phyloP scores from a whole-genome alignment of 2,329 filamentous ascomycete species.

The Colletotrichum horii region DNA sequence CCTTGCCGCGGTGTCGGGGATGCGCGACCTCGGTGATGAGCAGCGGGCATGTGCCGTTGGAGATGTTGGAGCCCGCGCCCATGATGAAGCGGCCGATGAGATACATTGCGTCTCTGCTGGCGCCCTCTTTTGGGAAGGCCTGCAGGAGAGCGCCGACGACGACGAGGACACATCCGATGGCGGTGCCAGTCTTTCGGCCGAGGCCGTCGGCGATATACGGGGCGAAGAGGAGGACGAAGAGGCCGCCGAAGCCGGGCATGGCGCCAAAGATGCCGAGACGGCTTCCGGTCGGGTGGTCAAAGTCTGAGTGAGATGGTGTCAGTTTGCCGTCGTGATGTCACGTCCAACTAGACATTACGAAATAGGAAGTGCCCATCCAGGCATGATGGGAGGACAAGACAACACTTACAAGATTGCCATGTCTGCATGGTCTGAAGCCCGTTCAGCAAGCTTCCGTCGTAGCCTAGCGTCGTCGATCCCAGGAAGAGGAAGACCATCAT shows the following conservation, averaged over 20 bases:
- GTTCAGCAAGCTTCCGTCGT: constrained; percentile 51
- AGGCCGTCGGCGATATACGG: constrained; percentile 48
- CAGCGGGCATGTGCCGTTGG: constrained; percentile 50
- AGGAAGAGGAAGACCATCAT: constrained; percentile 37
- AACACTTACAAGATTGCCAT: constrained; percentile 43
- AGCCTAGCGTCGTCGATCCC: constrained; percentile 39
- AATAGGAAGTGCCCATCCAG: fast-evolving
- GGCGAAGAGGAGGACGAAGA: constrained; percentile 52
- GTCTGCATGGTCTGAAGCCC: constrained; percentile 47
- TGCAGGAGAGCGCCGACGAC: constrained; percentile 48
- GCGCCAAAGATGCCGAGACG: constrained; percentile 48
- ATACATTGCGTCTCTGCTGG: constrained; percentile 35
- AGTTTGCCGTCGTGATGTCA: neutral
- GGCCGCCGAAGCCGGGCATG: constrained; percentile 53
- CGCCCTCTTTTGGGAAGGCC: constrained; percentile 41
- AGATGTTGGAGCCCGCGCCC: constrained; percentile 55
- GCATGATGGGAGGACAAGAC: neutral
- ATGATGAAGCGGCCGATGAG: constrained; percentile 59
- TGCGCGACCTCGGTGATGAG: constrained; percentile 55
- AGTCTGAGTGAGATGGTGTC: constrained; percentile 22
- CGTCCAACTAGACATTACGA: neutral
- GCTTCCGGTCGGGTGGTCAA: constrained; percentile 38
- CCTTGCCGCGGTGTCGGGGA: constrained; percentile 51
- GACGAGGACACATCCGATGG: constrained; percentile 53
- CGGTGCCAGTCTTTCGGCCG: constrained; percentile 49